A percentile compares a stretch with the other conserved stretches of the same genome.
Conservation (phyloP, 371 early-diverging fungal species). For the Sporodiniella umbellata region DNA sequence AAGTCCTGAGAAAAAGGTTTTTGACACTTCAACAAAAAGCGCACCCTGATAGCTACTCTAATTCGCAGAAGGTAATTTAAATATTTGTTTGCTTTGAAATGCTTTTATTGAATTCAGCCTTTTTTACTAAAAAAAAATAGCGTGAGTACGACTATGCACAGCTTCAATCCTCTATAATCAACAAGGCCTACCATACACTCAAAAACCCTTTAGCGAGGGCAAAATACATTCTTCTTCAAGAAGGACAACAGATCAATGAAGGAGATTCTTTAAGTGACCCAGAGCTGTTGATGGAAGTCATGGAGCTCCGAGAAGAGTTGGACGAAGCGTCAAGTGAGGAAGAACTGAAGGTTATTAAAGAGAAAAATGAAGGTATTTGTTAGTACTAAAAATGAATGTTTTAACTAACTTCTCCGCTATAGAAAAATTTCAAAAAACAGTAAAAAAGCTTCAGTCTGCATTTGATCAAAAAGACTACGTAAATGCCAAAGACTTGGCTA, state of each 20-base stretch:
- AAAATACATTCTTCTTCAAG: slow-evolving; percentile 70
- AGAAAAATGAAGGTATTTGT: slow-evolving; percentile 22
- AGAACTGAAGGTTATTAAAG: slow-evolving; percentile 11
- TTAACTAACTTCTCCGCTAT: not conserved
- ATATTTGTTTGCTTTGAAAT: not conserved
- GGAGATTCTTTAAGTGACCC: slow-evolving; percentile 68
- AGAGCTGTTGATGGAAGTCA: slow-evolving; percentile 76
- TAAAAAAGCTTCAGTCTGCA: slow-evolving; percentile 40
- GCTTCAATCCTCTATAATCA: slow-evolving; percentile 76
- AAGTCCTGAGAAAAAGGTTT: slow-evolving; percentile 61
- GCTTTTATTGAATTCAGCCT: too few species aligned
- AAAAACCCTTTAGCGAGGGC: slow-evolving; percentile 79
- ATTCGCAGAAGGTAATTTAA: slow-evolving; percentile 55
- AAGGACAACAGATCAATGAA: slow-evolving; percentile 62
- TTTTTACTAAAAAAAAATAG: slow-evolving; percentile 29
- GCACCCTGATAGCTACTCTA: slow-evolving; percentile 85
- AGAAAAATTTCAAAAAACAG: slow-evolving; percentile 38
- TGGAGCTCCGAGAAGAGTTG: slow-evolving; percentile 75
- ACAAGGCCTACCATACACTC: slow-evolving; percentile 83
- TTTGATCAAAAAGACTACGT: slow-evolving; percentile 52
- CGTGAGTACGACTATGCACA: slow-evolving; percentile 72
- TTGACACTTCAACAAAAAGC: slow-evolving; percentile 76
- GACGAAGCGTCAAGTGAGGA: slow-evolving; percentile 54
- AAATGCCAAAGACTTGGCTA: slow-evolving; percentile 53
- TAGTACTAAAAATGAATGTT: not conserved